phyloP scores from a whole-genome alignment of 371 early-diverging fungal species.

The Mycotypha africana region DNA sequence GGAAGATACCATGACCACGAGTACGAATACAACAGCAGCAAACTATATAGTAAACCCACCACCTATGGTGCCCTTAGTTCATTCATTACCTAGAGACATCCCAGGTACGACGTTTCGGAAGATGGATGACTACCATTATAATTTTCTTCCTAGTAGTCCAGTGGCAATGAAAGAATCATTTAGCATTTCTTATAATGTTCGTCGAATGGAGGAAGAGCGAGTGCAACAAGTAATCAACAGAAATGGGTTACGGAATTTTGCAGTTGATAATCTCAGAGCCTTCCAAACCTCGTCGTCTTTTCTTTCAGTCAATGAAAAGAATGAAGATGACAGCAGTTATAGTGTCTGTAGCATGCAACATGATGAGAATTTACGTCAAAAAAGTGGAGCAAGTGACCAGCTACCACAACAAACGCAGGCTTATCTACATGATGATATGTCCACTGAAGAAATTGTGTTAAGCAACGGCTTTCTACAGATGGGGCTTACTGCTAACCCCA shows the following conservation, averaged over 20 bases:
- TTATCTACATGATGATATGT: too few species aligned
- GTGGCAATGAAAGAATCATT: conserved; percentile 53
- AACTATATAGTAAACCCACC: too few species aligned
- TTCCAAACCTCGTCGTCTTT: neutral
- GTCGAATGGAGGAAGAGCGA: conserved; percentile 56
- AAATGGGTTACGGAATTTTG: conserved; percentile 2
- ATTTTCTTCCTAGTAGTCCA: conserved; percentile 44
- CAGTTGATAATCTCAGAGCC: conserved; percentile 5
- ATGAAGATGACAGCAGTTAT: too few species aligned
- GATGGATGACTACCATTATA: conserved; percentile 21
- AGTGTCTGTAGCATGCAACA: too few species aligned
- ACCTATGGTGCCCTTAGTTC: too few species aligned
- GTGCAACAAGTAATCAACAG: conserved; percentile 13
- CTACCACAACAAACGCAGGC: too few species aligned
- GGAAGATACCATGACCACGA: conserved; percentile 16
- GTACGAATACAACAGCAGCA: too few species aligned
- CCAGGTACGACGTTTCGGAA: neutral
- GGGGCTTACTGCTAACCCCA: too few species aligned
- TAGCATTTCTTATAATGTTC: conserved; percentile 57
- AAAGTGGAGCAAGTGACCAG: too few species aligned
- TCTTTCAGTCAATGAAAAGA: neutral
- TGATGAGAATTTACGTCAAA: too few species aligned
- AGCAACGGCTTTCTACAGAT: too few species aligned
- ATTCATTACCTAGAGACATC: conserved; percentile 6
- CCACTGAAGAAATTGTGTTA: too few species aligned